phyloP scores from a whole-genome alignment of 768 basidiomycete species.

The Tylopilus cervinicoccineus region DNA sequence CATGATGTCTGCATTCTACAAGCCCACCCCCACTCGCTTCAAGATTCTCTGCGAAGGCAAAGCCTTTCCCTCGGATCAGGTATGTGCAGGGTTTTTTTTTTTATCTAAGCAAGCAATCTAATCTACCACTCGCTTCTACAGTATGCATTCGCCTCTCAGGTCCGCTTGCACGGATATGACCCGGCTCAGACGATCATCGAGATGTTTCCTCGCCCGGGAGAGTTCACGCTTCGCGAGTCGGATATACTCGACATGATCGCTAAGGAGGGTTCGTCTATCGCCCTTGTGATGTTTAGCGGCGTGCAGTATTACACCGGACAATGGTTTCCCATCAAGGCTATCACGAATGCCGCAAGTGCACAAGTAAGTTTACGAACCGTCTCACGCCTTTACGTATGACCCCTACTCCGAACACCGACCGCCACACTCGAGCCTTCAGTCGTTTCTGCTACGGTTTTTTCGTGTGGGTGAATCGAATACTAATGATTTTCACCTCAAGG shows the following conservation, averaged over 20 bases:
- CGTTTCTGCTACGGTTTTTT: constrained; percentile 3
- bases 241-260: constrained; percentile 81
- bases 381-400: constrained; percentile 25
- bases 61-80: constrained; percentile 97
- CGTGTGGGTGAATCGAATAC: constrained; percentile 7
- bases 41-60: constrained; percentile 94
- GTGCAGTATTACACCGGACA: constrained; percentile 99
- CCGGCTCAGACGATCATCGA: constrained; percentile 72
- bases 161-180: constrained; percentile 69
- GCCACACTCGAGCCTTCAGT: constrained; percentile 2
- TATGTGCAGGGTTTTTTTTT: constrained; percentile 31
- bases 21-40: constrained; percentile 76
- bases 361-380: constrained; percentile 49
- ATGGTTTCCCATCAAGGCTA: constrained; percentile 80
- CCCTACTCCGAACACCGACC: constrained; percentile 6
- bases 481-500: constrained; percentile 44
- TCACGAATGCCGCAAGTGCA: constrained; percentile 81
- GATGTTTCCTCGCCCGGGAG: constrained; percentile 75
- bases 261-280: constrained; percentile 70
- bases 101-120: constrained; percentile 11
- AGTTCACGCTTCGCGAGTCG: constrained; percentile 80
- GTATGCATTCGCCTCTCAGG: constrained; percentile 98
- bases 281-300: constrained; percentile 89
- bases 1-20: constrained; percentile 92
- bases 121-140: constrained; percentile 31